Conservation (phyloP, 1,284 basidiomycete species). For the Cutaneotrichosporon spelunceum region DNA sequence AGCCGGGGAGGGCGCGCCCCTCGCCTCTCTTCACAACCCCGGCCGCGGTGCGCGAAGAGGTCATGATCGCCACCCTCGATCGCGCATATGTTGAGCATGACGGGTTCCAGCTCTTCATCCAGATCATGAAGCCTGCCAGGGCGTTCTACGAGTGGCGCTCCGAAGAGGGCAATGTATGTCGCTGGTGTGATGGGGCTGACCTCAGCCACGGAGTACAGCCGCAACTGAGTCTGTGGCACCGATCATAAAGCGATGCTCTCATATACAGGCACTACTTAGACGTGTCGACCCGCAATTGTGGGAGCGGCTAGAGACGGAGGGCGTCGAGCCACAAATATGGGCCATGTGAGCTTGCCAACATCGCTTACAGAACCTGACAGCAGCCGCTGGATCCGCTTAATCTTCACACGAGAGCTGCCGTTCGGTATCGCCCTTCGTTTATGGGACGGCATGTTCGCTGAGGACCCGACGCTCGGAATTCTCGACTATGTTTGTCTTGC, state of each 20-base stretch:
- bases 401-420: conserved; percentile 85
- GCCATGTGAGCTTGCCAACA: conserved; percentile 65
- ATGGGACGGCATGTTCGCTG: conserved; percentile 89
- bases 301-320: conserved; percentile 67
- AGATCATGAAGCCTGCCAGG: conserved; percentile 71
- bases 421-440: conserved; percentile 66
- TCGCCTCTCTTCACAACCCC: conserved; percentile 3
- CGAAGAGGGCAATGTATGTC: conserved; percentile 45
- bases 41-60: conserved; percentile 17
- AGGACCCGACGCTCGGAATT: conserved; percentile 65
- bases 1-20: conserved; percentile 6
- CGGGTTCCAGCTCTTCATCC: conserved; percentile 72
- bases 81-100: conserved; percentile 57
- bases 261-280: conserved; percentile 71
- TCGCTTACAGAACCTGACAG: conserved; percentile 4
- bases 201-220: not conserved
- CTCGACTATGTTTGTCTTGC: conserved; percentile 81
- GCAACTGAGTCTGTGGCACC: conserved; percentile 58
- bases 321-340: conserved; percentile 90
- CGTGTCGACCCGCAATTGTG: conserved; percentile 78
- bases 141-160: conserved; percentile 86
- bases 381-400: conserved; percentile 82
- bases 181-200: not conserved
- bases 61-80: conserved; percentile 43
- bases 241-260: conserved; percentile 73